Percentiles rank a stretch among this genome's conserved stretches.
Evolutionary conservation across 805 yeast genomes (phyloP).

Genomic region (Wickerhamiella lipophila): DNA sequence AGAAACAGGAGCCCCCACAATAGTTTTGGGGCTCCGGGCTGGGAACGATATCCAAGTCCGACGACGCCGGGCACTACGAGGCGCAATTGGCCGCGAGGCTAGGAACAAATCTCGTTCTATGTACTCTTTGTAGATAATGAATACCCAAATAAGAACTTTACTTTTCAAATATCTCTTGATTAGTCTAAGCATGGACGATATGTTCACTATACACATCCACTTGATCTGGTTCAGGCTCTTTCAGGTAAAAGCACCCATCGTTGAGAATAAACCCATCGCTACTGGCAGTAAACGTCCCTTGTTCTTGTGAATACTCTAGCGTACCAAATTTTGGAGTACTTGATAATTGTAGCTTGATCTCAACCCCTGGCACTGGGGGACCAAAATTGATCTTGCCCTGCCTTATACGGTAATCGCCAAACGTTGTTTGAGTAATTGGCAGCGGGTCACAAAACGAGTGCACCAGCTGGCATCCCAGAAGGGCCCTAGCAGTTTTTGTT

Average conservation of each 20-base stretch:
- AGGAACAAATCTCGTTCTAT: too few relatives aligned
- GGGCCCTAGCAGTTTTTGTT: constrained; percentile 23
- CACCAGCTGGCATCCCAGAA: constrained; percentile 28
- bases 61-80: too few relatives aligned
- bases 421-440: constrained; percentile 28
- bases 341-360: constrained; percentile 2
- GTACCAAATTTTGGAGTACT: background rate
- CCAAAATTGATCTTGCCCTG: constrained; percentile 8
- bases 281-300: background rate
- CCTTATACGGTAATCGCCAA: constrained; percentile 23
- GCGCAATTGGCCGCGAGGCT: too few relatives aligned
- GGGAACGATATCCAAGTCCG: too few relatives aligned
- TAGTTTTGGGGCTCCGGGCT: too few relatives aligned
- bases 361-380: constrained; percentile 9
- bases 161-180: too few relatives aligned
- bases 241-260: constrained; percentile 12
- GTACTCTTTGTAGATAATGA: too few relatives aligned
- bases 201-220: constrained; percentile 9
- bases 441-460: constrained; percentile 25
- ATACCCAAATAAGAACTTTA: too few relatives aligned
- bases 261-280: constrained; percentile 1
- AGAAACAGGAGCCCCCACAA: background rate
- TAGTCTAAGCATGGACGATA: background rate
- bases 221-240: constrained; percentile 4
- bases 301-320: background rate